These are phyloP conservation scores for Herpotrichia juniperi DNA, from an alignment of 2,329 filamentous ascomycete species.

Conservation along the genomic window DNA sequence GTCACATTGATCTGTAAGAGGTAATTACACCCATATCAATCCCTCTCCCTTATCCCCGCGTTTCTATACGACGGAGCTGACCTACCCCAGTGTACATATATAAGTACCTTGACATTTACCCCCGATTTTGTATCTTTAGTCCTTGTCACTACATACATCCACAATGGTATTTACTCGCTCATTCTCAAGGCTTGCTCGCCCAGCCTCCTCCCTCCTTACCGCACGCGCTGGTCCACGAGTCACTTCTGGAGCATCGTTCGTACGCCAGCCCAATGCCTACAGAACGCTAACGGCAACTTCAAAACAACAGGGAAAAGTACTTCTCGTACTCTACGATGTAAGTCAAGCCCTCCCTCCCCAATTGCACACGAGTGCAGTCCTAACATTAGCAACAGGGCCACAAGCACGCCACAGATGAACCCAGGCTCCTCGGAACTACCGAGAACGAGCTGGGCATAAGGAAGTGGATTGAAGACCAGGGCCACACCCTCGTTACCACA, in stretches of 20 bases:
- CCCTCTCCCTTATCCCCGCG: background rate
- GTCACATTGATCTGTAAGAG: background rate
- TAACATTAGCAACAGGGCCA: slow-evolving; percentile 61
- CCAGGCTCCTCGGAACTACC: slow-evolving; percentile 87
- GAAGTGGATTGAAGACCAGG: slow-evolving; percentile 96
- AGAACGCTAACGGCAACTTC: slow-evolving; percentile 70
- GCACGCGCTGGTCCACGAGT: slow-evolving; percentile 49
- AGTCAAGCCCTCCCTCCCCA: slow-evolving; percentile 39
- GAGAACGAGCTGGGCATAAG: slow-evolving; percentile 98
- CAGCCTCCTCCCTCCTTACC: slow-evolving; percentile 59
- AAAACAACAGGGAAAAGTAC: slow-evolving; percentile 88
- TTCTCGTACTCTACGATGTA: slow-evolving; percentile 92
- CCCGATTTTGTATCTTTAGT: background rate
- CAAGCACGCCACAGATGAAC: slow-evolving; percentile 87
- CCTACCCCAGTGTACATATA: slow-evolving; percentile 15
- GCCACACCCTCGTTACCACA: slow-evolving; percentile 95
- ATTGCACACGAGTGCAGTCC: slow-evolving; percentile 6
- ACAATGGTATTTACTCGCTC: slow-evolving; percentile 68
- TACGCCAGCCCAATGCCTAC: slow-evolving; percentile 56
- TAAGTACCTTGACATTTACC: slow-evolving; percentile 1
- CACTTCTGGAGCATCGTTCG: slow-evolving; percentile 49
- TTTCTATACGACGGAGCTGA: background rate
- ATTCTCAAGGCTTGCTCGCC: slow-evolving; percentile 63
- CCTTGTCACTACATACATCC: slow-evolving; percentile 28
- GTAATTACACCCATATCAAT: background rate